Evolutionary conservation across 768 basidiomycete genomes (phyloP), one percentile per base, ranked within the genome.

Genomic region (Leccinellum luteum): DNA sequence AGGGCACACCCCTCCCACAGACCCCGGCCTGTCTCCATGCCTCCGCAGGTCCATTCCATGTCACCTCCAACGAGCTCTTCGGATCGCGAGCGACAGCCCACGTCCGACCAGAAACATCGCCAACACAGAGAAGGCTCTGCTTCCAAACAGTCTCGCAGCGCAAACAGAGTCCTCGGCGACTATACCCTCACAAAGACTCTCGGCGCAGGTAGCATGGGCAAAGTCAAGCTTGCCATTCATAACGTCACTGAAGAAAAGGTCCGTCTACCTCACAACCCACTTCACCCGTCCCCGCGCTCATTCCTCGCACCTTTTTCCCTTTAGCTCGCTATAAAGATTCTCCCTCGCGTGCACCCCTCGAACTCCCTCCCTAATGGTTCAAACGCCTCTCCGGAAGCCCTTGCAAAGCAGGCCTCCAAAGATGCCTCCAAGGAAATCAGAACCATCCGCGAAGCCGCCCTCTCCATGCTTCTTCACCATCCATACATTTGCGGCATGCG

Each of bases 401-500:
- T 79, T 9, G 86, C 88, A 54, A 92, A 92, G 66, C 90, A 92
- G 64, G 90, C 90, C 23, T 80, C 81, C 64, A 79, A 95, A 82
- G 97, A 99, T 65, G 91, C 90, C 45, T 92, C 92, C 15, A 99
- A 99, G 76, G 97, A 99, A 76, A 90, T 93, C 62, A 85, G 97
- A 23, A 98, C 94, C 1, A 83, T 98, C 60, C 89, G 97, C 31
- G 97, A 99, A 76, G 97, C 96, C 0, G 92, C 92, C 1, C 81
- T 99, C 30, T 94, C 92, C 38, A 87, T 98, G 80, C 85, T 99
- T 48, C 85, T 99, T 30, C 94, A 98, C 69, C 97, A 99, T 69
- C 97, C 97, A 2, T 98, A 98, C 74, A 92, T 99, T 70, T 98
- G 96, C 71, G 97, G 97, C 56, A 99, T 98, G 96, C 89, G 93